These are phyloP conservation scores for Neurospora sp. DNA, from an alignment of 495 filamentous ascomycete genomes.

Conservation along the genomic window DNA sequence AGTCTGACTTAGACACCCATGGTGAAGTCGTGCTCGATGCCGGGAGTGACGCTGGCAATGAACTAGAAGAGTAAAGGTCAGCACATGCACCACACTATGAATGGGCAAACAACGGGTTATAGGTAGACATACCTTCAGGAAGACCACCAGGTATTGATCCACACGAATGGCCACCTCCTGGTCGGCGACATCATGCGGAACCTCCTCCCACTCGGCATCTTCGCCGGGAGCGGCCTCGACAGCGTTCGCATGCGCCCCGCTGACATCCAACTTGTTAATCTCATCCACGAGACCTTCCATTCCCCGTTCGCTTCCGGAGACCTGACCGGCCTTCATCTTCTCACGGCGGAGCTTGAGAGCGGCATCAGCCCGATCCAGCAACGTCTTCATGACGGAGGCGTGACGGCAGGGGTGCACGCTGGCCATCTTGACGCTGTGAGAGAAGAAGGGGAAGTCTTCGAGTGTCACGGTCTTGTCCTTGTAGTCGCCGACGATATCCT, in stretches of 20 bases:
- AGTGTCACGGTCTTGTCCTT: conserved; percentile 99
- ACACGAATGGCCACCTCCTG: conserved; percentile 87
- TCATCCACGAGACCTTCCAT: conserved; percentile 50
- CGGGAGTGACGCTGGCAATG: conserved; percentile 91
- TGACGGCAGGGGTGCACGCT: conserved; percentile 90
- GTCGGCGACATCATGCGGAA: conserved; percentile 56
- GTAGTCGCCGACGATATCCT: conserved; percentile 98
- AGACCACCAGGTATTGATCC: conserved; percentile 96
- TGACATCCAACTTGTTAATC: conserved; percentile 42
- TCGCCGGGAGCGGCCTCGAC: conserved; percentile 27
- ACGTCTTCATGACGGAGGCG: conserved; percentile 93
- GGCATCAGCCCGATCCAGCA: conserved; percentile 89
- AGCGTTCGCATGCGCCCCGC: conserved; percentile 24
- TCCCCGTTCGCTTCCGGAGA: conserved; percentile 36
- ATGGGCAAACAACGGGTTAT: neutral
- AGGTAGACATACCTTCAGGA: conserved; percentile 54
- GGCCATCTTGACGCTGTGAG: conserved; percentile 81
- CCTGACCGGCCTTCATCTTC: conserved; percentile 53
- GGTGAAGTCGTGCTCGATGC: conserved; percentile 96
- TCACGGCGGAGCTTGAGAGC: conserved; percentile 81
- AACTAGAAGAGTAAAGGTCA: conserved; percentile 43
- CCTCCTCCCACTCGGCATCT: conserved; percentile 76
- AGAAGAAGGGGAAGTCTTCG: conserved; percentile 92
- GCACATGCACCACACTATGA: neutral
- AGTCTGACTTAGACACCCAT: conserved; percentile 65